These are phyloP conservation scores for Pseudognaphalium luteoalbum DNA, from an alignment of 129 eudicot species.

Conservation along the genomic window DNA sequence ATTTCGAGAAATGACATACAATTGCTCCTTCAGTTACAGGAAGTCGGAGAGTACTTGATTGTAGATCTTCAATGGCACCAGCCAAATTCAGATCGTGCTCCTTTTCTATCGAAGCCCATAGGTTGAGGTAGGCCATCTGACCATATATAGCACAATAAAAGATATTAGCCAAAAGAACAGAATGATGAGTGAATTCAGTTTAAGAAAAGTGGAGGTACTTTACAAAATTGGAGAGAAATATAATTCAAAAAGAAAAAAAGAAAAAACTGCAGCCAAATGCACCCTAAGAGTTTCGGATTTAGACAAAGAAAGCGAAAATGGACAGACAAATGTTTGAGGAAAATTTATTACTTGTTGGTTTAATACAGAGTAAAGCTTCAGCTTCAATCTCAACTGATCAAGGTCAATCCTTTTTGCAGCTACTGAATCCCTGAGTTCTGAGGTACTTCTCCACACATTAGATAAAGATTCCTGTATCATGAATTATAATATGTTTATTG, in stretches of 20 bases:
- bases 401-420: constrained; percentile 58
- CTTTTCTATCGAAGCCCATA: constrained; percentile 70
- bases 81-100: constrained; percentile 58
- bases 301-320: too few species aligned
- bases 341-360: constrained; percentile 78
- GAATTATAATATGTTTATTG: constrained; percentile 24
- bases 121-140: constrained; percentile 67
- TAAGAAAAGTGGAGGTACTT: too few species aligned
- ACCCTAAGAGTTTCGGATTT: too few species aligned
- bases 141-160: constrained; percentile 22
- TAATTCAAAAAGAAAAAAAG: too few species aligned
- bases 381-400: constrained; percentile 58
- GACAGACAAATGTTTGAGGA: neutral
- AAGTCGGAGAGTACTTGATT: constrained; percentile 83
- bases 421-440: constrained; percentile 59
- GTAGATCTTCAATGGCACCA: constrained; percentile 66
- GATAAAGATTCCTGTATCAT: constrained; percentile 59
- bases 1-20: constrained; percentile 42
- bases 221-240: too few species aligned
- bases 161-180: constrained; percentile 20
- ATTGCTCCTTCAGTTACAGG: constrained; percentile 80
- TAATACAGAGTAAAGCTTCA: constrained; percentile 53
- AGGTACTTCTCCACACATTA: constrained; percentile 69
- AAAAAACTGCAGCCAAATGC: too few species aligned
- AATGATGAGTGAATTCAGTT: too few species aligned